A percentile compares a stretch with the other conserved stretches of the same genome.
These are phyloP conservation scores for Amphirosellinia nigrospora DNA, from an alignment of 495 filamentous ascomycete genomes.

Conservation along the genomic window DNA sequence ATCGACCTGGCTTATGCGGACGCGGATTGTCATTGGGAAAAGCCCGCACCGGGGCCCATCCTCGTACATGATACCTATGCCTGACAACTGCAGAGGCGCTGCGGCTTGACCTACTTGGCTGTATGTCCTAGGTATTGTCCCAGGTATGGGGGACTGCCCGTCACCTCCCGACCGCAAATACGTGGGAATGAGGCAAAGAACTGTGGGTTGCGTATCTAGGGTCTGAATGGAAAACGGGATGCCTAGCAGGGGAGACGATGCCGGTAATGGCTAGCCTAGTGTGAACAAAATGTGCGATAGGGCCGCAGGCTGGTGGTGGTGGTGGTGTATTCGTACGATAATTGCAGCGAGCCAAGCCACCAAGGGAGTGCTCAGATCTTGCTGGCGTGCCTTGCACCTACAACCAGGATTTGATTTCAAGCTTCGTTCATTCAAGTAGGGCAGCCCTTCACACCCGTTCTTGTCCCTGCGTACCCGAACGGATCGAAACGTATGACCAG, in stretches of 20 bases:
- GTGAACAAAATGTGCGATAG: neutral
- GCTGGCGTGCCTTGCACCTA: conserved; percentile 7
- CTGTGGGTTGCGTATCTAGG: conserved; percentile 20
- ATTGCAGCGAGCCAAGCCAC: conserved; percentile 24
- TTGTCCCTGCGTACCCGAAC: conserved; percentile 17
- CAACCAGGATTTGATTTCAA: conserved; percentile 7
- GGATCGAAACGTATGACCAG: conserved; percentile 32
- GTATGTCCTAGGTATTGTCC: conserved; percentile 18
- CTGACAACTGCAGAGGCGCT: conserved; percentile 24
- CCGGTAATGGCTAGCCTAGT: conserved; percentile 19
- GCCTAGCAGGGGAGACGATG: conserved; percentile 14
- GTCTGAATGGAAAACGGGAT: conserved; percentile 15
- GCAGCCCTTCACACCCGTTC: conserved; percentile 9
- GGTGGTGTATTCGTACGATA: conserved; percentile 24
- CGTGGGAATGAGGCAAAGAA: conserved; percentile 17
- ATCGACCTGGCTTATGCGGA: conserved; percentile 40
- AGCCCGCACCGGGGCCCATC: conserved; percentile 38
- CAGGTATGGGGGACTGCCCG: conserved; percentile 20
- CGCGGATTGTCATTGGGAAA: conserved; percentile 39
- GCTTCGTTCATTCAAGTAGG: conserved; percentile 10
- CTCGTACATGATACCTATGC: conserved; percentile 41
- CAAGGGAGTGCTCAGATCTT: conserved; percentile 20
- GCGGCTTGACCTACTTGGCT: conserved; percentile 23
- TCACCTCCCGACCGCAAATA: conserved; percentile 15
- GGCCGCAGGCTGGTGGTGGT: conserved; percentile 19